A percentile compares a stretch with the other conserved stretches of the same genome.
Conservation (phyloP, 257 asterid genomes). For the Solanum habrochaites region DNA sequence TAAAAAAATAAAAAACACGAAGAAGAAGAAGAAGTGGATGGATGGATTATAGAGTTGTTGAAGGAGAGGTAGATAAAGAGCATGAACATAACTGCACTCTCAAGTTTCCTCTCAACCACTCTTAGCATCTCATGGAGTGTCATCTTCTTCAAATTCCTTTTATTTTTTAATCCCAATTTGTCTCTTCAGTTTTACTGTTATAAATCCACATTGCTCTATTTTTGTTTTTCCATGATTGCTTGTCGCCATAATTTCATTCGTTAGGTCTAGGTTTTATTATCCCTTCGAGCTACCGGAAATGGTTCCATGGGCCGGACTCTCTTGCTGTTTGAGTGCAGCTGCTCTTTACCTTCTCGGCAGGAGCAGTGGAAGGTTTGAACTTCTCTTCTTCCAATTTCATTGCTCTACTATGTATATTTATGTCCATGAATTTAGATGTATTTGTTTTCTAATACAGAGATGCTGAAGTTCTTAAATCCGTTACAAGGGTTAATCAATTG, state of each 20-base stretch:
- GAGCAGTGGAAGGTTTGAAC: conserved; percentile 77
- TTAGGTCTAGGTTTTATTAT: background rate
- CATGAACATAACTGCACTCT: background rate
- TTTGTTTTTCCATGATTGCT: background rate
- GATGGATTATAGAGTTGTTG: background rate
- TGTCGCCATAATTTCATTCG: background rate
- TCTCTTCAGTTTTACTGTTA: background rate
- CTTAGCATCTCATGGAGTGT: background rate
- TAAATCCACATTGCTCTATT: background rate
- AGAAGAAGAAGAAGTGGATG: background rate
- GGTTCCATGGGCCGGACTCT: conserved; percentile 82
- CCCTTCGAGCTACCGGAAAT: conserved; percentile 11
- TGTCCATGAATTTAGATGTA: background rate
- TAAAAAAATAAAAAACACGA: background rate
- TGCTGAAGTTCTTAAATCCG: conserved; percentile 71
- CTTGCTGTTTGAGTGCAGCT: conserved; percentile 91
- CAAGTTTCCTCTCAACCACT: background rate
- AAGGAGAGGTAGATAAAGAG: background rate
- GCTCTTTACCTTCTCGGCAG: conserved; percentile 96
- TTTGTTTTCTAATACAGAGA: conserved; percentile 36
- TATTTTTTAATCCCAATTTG: background rate
- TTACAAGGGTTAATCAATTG: conserved; percentile 80
- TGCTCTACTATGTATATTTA: background rate
- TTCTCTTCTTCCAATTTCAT: background rate
- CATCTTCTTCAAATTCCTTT: background rate